These are phyloP conservation scores for Leccinum sublutescens DNA, from an alignment of 768 basidiomycete species.

Conservation along the genomic window DNA sequence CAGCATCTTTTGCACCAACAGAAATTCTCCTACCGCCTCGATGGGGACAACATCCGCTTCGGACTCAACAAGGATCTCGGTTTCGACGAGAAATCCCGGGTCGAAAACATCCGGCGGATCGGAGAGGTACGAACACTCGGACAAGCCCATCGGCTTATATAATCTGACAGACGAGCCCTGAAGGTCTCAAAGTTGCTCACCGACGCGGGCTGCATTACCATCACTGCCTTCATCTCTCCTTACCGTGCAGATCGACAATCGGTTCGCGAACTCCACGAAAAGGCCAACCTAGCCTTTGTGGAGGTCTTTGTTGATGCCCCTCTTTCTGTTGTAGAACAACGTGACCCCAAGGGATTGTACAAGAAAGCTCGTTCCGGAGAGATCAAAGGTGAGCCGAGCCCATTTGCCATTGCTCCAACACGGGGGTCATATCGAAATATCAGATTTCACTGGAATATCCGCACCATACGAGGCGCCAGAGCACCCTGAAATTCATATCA, in stretches of 20 bases:
- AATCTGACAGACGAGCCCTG: conserved; percentile 8
- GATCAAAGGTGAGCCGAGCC: conserved; percentile 72
- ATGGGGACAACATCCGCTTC: conserved; percentile 95
- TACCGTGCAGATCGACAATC: conserved; percentile 82
- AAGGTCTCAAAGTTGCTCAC: conserved; percentile 95
- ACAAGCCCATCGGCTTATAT: neutral
- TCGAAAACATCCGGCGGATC: conserved; percentile 95
- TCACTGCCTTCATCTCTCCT: conserved; percentile 99
- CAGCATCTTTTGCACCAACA: conserved; percentile 87
- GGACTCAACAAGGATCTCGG: conserved; percentile 97
- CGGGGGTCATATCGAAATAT: conserved; percentile 6
- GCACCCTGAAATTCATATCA: conserved; percentile 87
- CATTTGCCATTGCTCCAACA: neutral
- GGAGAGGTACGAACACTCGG: conserved; percentile 66
- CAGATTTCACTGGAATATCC: conserved; percentile 97
- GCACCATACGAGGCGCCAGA: conserved; percentile 93
- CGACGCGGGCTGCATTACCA: conserved; percentile 77
- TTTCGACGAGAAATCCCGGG: conserved; percentile 87
- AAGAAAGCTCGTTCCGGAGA: conserved; percentile 94
- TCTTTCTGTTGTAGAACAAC: conserved; percentile 78
- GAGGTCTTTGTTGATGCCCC: conserved; percentile 97
- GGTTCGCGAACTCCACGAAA: conserved; percentile 80
- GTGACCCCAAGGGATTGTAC: conserved; percentile 97
- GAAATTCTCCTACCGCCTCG: conserved; percentile 87
- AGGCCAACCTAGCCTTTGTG: conserved; percentile 73